phyloP scores from a whole-genome alignment of 2,329 filamentous ascomycete species.

The Shiraia bambusicola region DNA sequence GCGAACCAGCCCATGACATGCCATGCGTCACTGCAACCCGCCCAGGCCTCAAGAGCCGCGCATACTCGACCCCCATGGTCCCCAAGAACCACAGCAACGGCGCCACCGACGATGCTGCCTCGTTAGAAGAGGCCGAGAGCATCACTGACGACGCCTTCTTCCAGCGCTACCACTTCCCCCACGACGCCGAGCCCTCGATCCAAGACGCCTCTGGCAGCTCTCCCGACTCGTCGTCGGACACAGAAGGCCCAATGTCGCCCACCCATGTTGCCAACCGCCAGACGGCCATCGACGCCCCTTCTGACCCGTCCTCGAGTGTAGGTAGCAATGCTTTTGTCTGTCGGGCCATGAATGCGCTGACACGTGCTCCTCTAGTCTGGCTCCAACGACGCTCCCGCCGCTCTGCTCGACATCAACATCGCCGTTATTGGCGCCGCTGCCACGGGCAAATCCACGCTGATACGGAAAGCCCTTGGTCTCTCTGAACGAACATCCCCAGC shows the following conservation, averaged over 20 bases:
- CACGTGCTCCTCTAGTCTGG: slow-evolving; percentile 23
- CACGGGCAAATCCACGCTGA: slow-evolving; percentile 62
- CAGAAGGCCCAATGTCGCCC: slow-evolving; percentile 43
- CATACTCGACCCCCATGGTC: slow-evolving; percentile 41
- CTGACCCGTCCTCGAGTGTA: slow-evolving; percentile 28
- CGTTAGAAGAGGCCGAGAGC: slow-evolving; percentile 53
- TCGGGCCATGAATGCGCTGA: slow-evolving; percentile 15
- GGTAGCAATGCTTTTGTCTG: slow-evolving; percentile 13
- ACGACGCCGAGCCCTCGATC: slow-evolving; percentile 18
- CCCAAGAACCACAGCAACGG: slow-evolving; percentile 29
- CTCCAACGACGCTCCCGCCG: slow-evolving; percentile 31
- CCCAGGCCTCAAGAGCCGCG: slow-evolving; percentile 39
- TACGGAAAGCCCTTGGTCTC: slow-evolving; percentile 58
- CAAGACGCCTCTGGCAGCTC: slow-evolving; percentile 29
- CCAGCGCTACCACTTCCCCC: slow-evolving; percentile 44
- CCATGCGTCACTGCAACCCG: slow-evolving; percentile 19
- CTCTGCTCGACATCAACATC: slow-evolving; percentile 59
- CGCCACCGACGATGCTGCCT: slow-evolving; percentile 17
- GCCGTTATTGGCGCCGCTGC: slow-evolving; percentile 57
- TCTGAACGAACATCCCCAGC: slow-evolving; percentile 47
- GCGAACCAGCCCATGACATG: slow-evolving; percentile 14
- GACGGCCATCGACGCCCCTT: slow-evolving; percentile 18
- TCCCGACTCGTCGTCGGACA: slow-evolving; percentile 38
- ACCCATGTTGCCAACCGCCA: slow-evolving; percentile 33
- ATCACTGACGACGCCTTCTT: slow-evolving; percentile 46